Conservation (phyloP, 257 asterid species). For the Primulina eburnea region DNA sequence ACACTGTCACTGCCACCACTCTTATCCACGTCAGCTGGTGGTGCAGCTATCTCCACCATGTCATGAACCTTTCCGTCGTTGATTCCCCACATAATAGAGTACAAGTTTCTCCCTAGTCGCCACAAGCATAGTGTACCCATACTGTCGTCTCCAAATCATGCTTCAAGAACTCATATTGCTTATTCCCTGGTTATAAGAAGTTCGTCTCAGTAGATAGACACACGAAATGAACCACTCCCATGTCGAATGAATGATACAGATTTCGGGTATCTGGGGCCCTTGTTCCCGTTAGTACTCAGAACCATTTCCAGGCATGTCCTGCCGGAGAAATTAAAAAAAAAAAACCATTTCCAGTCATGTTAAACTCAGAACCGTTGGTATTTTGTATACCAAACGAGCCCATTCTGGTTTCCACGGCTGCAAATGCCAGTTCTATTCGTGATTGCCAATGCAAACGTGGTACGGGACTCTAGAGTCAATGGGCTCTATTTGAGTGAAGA, state of each 20-base stretch:
- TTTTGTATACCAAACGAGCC: constrained; percentile 34
- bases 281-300: constrained; percentile 49
- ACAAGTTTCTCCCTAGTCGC: constrained; percentile 42
- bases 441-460: constrained; percentile 56
- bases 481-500: constrained; percentile 47
- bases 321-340: too few species aligned
- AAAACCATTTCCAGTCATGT: too few species aligned
- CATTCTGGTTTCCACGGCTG: constrained; percentile 60
- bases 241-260: constrained; percentile 43
- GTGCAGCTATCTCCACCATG: constrained; percentile 42
- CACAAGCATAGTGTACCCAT: constrained; percentile 44
- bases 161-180: constrained; percentile 49
- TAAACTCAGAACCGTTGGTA: too few species aligned
- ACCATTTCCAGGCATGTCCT: constrained; percentile 49
- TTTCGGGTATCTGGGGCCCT: constrained; percentile 43
- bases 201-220: constrained; percentile 51
- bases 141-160: constrained; percentile 48
- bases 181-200: constrained; percentile 42
- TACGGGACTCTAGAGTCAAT: constrained; percentile 53
- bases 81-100: constrained; percentile 49
- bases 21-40: constrained; percentile 2
- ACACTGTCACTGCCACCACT: constrained; percentile 9
- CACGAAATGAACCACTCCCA: constrained; percentile 50
- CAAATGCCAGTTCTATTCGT: constrained; percentile 56
- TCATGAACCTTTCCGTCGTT: constrained; percentile 53